Evolutionary conservation across 2,329 filamentous ascomycete genomes (phyloP).

Genomic region (Pseudogymnoascus sp.): DNA sequence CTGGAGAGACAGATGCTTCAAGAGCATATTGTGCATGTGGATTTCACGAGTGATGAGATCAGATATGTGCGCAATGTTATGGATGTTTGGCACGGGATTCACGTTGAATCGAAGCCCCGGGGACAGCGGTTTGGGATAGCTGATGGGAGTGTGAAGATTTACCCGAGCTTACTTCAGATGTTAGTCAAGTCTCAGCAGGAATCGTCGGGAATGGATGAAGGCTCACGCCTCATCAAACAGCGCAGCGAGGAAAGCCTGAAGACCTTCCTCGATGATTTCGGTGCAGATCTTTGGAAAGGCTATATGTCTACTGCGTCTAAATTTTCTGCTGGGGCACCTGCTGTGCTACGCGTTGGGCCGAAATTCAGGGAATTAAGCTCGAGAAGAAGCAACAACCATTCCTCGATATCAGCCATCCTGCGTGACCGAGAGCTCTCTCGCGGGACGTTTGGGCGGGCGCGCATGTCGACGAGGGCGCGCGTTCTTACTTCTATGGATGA

Average conservation of each 20-base stretch:
- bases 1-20: neutral
- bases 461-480: conserved; percentile 17
- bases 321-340: neutral
- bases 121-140: neutral
- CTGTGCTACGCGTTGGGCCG: neutral
- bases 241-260: neutral
- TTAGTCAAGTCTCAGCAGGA: conserved; percentile 11
- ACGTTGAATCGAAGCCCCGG: neutral
- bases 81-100: neutral
- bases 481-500: conserved; percentile 37
- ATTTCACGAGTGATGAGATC: neutral
- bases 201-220: conserved; percentile 15
- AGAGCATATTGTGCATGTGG: conserved; percentile 1
- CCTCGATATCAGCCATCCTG: conserved; percentile 15
- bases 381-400: neutral
- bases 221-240: neutral
- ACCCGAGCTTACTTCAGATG: neutral
- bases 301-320: neutral
- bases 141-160: neutral
- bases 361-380: neutral
- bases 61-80: neutral
- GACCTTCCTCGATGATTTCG: neutral
- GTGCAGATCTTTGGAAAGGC: neutral
- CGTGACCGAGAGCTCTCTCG: conserved; percentile 23
- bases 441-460: conserved; percentile 15